These are phyloP conservation scores for Nitzschia putrida DNA, from an alignment of 108 stramenopile species.

Conservation along the genomic window DNA sequence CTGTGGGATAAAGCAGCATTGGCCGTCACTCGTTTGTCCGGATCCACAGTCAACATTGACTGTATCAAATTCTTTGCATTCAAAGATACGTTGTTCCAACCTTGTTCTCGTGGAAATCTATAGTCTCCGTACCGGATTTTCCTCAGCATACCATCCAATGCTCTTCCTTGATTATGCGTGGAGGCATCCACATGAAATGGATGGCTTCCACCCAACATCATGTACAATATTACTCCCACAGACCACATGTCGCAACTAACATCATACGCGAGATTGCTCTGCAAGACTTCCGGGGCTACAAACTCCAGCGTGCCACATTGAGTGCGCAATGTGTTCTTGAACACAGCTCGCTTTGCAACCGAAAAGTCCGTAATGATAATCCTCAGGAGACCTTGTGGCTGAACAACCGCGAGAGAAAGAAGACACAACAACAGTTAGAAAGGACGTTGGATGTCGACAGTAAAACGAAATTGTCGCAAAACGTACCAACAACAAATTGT, in stretches of 20 bases:
- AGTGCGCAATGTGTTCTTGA: conserved; percentile 59
- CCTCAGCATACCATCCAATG: conserved; percentile 54
- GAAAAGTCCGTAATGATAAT: conserved; percentile 96
- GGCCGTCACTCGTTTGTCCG: conserved; percentile 61
- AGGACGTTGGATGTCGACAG: conserved; percentile 21
- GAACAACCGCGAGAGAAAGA: conserved; percentile 35
- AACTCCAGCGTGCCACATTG: conserved; percentile 89
- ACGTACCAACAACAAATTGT: conserved; percentile 72
- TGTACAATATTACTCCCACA: conserved; percentile 89
- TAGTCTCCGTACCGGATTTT: conserved; percentile 72
- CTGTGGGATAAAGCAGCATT: conserved; percentile 55
- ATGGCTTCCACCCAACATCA: conserved; percentile 73
- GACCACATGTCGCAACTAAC: conserved; percentile 89
- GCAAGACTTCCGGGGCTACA: conserved; percentile 88
- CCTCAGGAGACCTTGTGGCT: conserved; percentile 53
- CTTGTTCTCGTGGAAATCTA: conserved; percentile 59
- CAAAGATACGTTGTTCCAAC: conserved; percentile 63
- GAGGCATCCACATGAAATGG: conserved; percentile 38
- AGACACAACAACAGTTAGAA: conserved; percentile 28
- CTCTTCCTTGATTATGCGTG: too few relatives aligned
- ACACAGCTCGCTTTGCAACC: conserved; percentile 81
- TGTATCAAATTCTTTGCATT: conserved; percentile 74
- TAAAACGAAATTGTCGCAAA: too few relatives aligned
- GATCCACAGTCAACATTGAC: conserved; percentile 69
- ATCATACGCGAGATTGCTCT: conserved; percentile 71